Evolutionary conservation across 441 rosid species (phyloP).

Genomic region (Euphorbia celastroides): DNA sequence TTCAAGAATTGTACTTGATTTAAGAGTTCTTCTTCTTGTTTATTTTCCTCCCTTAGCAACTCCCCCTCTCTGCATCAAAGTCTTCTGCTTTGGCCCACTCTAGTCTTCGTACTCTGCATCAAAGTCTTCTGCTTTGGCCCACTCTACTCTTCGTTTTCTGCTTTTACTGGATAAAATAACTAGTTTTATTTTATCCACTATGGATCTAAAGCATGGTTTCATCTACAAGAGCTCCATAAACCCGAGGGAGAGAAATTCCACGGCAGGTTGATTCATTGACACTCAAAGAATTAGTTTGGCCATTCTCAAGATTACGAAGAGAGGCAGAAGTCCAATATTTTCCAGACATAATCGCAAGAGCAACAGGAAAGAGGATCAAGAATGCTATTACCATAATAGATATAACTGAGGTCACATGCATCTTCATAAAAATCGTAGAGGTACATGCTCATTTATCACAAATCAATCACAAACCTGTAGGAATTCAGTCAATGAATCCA

Average conservation of each 20-base stretch:
- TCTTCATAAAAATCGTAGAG: neutral
- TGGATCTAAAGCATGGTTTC: constrained; percentile 87
- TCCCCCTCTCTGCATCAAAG: constrained; percentile 96
- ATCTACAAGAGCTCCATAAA: constrained; percentile 70
- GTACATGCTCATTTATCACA: neutral
- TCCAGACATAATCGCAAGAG: constrained; percentile 4
- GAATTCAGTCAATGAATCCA: constrained; percentile 93
- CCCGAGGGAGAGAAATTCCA: constrained; percentile 33
- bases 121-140: constrained; percentile 94
- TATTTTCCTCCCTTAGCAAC: constrained; percentile 96
- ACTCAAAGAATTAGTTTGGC: neutral
- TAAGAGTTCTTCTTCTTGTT: constrained; percentile 97
- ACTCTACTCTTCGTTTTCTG: constrained; percentile 82
- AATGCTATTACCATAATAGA: neutral
- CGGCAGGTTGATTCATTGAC: neutral
- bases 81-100: constrained; percentile 96
- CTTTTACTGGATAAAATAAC: constrained; percentile 92
- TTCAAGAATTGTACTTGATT: constrained; percentile 54
- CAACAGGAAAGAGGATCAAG: neutral
- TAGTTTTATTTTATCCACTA: constrained; percentile 90
- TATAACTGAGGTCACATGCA: neutral
- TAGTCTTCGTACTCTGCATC: constrained; percentile 92
- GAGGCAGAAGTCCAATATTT: neutral
- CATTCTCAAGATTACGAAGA: neutral
- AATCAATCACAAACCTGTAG: constrained; percentile 58